Percentiles rank a stretch among this genome's conserved stretches.
Conservation (phyloP, 768 basidiomycete genomes). For the Amanita muscaria region DNA sequence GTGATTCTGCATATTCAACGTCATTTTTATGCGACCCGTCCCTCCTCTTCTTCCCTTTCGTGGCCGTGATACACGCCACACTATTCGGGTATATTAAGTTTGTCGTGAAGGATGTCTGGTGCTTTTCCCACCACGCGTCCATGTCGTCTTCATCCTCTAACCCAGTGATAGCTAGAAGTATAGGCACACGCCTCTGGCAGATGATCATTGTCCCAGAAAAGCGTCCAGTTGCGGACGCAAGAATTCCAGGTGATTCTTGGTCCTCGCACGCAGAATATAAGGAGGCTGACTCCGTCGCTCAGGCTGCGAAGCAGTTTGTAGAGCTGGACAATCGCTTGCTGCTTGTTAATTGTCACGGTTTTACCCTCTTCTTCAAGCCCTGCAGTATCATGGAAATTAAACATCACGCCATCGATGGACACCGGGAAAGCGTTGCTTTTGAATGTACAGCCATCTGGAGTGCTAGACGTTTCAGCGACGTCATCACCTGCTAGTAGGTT, state of each 20-base stretch:
- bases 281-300: slow-evolving; percentile 28
- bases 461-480: slow-evolving; percentile 23
- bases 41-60: slow-evolving; percentile 14
- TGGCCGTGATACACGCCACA: slow-evolving; percentile 32
- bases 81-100: slow-evolving; percentile 23
- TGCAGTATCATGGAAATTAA: slow-evolving; percentile 29
- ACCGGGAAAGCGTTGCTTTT: slow-evolving; percentile 17
- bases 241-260: slow-evolving; percentile 26
- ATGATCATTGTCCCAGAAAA: slow-evolving; percentile 30
- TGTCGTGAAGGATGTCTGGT: slow-evolving; percentile 20
- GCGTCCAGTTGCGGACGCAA: slow-evolving; percentile 27
- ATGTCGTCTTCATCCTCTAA: slow-evolving; percentile 25
- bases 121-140: slow-evolving; percentile 26
- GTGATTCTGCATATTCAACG: slow-evolving; percentile 26
- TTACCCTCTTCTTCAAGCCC: slow-evolving; percentile 29
- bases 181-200: slow-evolving; percentile 30
- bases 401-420: slow-evolving; percentile 16
- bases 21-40: slow-evolving; percentile 12
- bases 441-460: slow-evolving; percentile 28
- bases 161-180: slow-evolving; percentile 29
- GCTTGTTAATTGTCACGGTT: slow-evolving; percentile 14
- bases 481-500: slow-evolving; percentile 27
- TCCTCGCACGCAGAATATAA: slow-evolving; percentile 33
- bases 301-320: slow-evolving; percentile 25
- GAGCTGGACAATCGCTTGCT: slow-evolving; percentile 17